Evolutionary conservation across 1,284 basidiomycete genomes (phyloP).

Genomic region (Rhodotorula sp.): DNA sequence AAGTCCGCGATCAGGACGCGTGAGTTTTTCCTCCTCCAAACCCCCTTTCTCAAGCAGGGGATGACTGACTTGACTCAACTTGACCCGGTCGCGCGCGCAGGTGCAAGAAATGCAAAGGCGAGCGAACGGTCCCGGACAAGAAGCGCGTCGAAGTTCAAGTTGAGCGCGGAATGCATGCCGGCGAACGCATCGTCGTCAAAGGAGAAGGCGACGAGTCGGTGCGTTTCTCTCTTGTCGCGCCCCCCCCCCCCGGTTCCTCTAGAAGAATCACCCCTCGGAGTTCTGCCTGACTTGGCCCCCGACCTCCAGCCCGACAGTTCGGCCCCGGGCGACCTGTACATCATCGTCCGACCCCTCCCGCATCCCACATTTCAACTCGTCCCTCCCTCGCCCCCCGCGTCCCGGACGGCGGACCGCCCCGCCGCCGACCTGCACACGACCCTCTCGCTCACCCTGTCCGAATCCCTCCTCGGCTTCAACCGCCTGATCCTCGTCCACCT

Average conservation of each 20-base stretch:
- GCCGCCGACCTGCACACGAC: constrained; percentile 54
- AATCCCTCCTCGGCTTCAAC: constrained; percentile 84
- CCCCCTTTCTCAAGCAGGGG: no score
- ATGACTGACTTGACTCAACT: not conserved
- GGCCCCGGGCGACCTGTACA: constrained; percentile 63
- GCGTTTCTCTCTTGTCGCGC: constrained; percentile 32
- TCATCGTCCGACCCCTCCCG: constrained; percentile 75
- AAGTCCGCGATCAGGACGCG: constrained; percentile 83
- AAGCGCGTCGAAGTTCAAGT: constrained; percentile 80
- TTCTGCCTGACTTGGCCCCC: no score
- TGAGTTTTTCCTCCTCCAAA: constrained; percentile 48
- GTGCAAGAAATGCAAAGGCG: constrained; percentile 94
- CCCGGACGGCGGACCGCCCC: constrained; percentile 46
- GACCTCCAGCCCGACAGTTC: constrained; percentile 29
- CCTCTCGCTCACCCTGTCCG: constrained; percentile 73
- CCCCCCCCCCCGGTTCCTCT: no score
- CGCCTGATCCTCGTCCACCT: constrained; percentile 82
- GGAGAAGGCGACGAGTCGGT: constrained; percentile 91
- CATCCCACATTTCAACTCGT: constrained; percentile 79
- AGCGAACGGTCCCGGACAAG: constrained; percentile 79
- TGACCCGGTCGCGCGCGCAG: constrained; percentile 50
- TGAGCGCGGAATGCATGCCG: constrained; percentile 82
- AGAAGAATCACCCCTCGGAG: no score
- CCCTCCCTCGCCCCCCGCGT: constrained; percentile 1
- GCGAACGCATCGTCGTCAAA: constrained; percentile 77